Percentiles rank a stretch among this genome's conserved stretches.
Conservation (phyloP, 2,329 filamentous ascomycete genomes). For the Colletotrichum lini region DNA sequence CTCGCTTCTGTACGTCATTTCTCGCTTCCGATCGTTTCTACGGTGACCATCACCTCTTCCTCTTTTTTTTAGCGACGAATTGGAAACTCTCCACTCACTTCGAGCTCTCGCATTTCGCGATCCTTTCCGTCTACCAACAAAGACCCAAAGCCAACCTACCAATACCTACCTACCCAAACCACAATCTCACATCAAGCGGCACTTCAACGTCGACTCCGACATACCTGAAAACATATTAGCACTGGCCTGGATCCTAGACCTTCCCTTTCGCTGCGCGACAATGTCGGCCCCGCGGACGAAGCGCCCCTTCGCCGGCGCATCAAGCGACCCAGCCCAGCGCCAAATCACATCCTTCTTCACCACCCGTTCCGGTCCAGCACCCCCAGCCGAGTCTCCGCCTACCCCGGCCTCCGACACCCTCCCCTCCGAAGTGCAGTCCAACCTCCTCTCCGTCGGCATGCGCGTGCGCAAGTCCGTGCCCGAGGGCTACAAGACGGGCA, state of each 20-base stretch:
- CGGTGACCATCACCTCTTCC: constrained; percentile 16
- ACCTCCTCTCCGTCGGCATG: constrained; percentile 94
- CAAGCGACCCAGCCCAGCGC: constrained; percentile 70
- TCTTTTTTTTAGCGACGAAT: not conserved
- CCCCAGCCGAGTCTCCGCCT: constrained; percentile 42
- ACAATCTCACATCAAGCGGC: constrained; percentile 1
- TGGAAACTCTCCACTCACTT: constrained; percentile 43
- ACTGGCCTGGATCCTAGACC: constrained; percentile 16
- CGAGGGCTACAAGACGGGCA: constrained; percentile 90
- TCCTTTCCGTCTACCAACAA: not conserved
- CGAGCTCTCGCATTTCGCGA: constrained; percentile 20
- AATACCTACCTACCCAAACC: constrained; percentile 18
- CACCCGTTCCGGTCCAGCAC: constrained; percentile 35
- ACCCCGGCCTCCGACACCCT: constrained; percentile 62
- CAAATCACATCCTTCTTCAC: constrained; percentile 77
- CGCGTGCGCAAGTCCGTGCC: constrained; percentile 92
- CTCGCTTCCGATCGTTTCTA: constrained; percentile 36
- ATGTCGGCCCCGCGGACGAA: constrained; percentile 72
- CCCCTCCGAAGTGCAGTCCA: constrained; percentile 79
- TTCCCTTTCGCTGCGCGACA: constrained; percentile 34
- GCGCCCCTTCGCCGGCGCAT: constrained; percentile 72
- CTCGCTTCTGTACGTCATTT: constrained; percentile 33
- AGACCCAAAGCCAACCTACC: not conserved
- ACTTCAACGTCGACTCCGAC: constrained; percentile 10
- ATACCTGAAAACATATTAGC: not conserved